phyloP scores from a whole-genome alignment of 768 basidiomycete genomes.

The Naganishia friedmannii region DNA sequence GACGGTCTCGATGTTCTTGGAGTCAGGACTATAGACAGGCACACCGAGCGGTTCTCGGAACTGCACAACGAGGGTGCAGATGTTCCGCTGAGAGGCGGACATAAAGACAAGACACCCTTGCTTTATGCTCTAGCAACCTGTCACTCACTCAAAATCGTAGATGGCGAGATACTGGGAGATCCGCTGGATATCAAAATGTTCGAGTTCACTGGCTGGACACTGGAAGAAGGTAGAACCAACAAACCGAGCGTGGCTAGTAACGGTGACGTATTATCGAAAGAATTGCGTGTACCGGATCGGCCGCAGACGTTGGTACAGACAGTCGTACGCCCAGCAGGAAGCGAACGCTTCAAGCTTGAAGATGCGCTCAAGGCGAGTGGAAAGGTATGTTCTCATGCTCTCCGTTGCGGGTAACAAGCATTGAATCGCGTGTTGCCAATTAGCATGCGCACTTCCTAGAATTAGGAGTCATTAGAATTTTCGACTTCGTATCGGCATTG shows the following conservation, averaged over 20 bases:
- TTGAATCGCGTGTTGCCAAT: not conserved
- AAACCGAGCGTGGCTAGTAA: conserved; percentile 52
- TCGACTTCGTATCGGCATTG: conserved; percentile 90
- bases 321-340: conserved; percentile 93
- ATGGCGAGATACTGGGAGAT: conserved; percentile 85
- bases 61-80: conserved; percentile 82
- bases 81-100: conserved; percentile 62
- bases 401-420: not conserved
- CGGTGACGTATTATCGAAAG: conserved; percentile 48
- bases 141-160: conserved; percentile 87
- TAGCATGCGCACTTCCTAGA: conserved; percentile 97
- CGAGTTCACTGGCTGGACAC: conserved; percentile 88
- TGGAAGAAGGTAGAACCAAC: conserved; percentile 86
- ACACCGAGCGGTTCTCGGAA: conserved; percentile 76
- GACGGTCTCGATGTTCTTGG: conserved; percentile 97
- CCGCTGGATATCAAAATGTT: conserved; percentile 98
- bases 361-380: conserved; percentile 83
- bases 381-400: conserved; percentile 58
- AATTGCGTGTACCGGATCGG: conserved; percentile 52
- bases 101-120: conserved; percentile 72
- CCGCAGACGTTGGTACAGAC: conserved; percentile 91
- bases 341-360: conserved; percentile 80
- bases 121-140: conserved; percentile 92
- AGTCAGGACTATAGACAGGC: conserved; percentile 77
- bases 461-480: conserved; percentile 89